Percentiles rank a stretch among this genome's conserved stretches.
phyloP scores from a whole-genome alignment of 352 stramenopile genomes.

The Nannochloropsis limnetica region DNA sequence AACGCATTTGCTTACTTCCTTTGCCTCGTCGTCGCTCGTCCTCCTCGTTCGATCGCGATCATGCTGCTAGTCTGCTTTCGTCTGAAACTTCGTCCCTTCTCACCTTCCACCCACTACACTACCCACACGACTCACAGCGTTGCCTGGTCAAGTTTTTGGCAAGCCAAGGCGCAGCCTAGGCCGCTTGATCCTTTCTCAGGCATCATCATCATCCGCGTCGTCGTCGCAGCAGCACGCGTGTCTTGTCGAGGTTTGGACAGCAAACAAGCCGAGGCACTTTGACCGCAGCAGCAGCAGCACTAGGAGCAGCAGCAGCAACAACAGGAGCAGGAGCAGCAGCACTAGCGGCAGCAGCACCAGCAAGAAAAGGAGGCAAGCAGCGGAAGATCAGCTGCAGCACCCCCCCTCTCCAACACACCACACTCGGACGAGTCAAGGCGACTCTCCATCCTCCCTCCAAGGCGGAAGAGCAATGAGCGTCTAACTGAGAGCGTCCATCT shows the following conservation, averaged over 20 bases:
- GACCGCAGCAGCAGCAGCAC: background rate
- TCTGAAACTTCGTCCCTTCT: background rate
- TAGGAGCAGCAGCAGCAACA: background rate
- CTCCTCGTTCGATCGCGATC: background rate
- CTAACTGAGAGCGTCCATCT: background rate
- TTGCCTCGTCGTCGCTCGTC: background rate
- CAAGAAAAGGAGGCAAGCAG: background rate
- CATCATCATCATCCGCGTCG: background rate
- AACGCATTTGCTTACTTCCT: background rate
- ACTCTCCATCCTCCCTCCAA: background rate
- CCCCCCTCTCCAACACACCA: background rate
- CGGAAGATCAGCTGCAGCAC: background rate
- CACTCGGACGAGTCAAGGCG: background rate
- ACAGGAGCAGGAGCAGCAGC: background rate
- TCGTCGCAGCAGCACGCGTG: background rate
- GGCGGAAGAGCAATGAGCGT: background rate
- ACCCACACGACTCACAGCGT: background rate
- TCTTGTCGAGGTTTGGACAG: background rate
- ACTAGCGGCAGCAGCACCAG: background rate
- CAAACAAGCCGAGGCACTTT: background rate
- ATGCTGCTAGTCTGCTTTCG: background rate
- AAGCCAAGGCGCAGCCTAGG: background rate
- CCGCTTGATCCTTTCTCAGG: background rate
- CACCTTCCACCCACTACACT: background rate
- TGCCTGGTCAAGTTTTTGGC: background rate